These are phyloP conservation scores for Chlorella sp. DNA, from an alignment of 139 green algal genomes.

Conservation along the genomic window DNA sequence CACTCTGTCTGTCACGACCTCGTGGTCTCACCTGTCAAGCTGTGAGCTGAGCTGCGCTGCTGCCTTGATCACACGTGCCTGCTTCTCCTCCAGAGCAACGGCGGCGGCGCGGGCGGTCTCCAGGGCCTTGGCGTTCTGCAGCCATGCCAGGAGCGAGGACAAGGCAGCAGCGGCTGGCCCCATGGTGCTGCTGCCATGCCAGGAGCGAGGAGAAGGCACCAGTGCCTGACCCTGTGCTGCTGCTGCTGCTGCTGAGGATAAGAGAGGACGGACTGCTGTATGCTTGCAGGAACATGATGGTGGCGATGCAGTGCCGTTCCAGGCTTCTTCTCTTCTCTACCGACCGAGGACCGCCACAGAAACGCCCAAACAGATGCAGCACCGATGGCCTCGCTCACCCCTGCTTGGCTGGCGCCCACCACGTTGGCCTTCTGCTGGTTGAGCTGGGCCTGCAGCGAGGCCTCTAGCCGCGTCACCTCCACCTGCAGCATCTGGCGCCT, in stretches of 20 bases:
- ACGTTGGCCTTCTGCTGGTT: conserved; percentile 21
- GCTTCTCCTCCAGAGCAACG: conserved; percentile 21
- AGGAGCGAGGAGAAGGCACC: not conserved
- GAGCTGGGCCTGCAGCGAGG: conserved; percentile 13
- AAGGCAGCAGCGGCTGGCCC: not conserved
- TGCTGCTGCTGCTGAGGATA: not conserved
- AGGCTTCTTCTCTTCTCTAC: not conserved
- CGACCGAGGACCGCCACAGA: not conserved
- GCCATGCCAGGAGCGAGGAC: not conserved
- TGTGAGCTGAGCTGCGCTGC: conserved; percentile 9
- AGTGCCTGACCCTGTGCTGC: not conserved
- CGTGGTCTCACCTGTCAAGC: conserved; percentile 10
- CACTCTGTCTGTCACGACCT: not conserved
- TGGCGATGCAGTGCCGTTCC: not conserved
- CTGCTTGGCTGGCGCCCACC: conserved; percentile 13
- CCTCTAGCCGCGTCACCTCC: conserved; percentile 20
- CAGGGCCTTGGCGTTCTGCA: conserved; percentile 5
- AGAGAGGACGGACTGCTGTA: not conserved
- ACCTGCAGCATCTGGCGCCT: conserved; percentile 22
- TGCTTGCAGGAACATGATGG: too few relatives aligned
- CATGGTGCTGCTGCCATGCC: not conserved
- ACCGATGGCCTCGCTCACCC: conserved; percentile 6
- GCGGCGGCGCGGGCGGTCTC: not conserved
- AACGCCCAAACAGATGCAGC: not conserved
- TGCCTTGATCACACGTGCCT: conserved; percentile 9